Percentiles rank a stretch among this genome's conserved stretches.
These are phyloP conservation scores for Hyparrhenia diplandra DNA, from an alignment of 176 grass and related monocot genomes.

Conservation along the genomic window DNA sequence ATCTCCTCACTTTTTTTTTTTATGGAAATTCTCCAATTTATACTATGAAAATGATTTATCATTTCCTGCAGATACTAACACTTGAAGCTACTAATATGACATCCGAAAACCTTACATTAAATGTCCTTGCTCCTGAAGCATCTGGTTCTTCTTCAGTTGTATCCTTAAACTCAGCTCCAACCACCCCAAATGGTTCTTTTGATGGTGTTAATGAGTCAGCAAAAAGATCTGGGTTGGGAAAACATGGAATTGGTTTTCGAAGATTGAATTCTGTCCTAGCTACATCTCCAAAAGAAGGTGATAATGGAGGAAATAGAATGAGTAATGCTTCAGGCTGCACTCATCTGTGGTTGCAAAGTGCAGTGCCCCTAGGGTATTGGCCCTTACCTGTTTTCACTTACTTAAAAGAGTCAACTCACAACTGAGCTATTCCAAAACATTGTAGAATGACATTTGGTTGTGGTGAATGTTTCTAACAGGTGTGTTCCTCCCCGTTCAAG, in stretches of 20 bases:
- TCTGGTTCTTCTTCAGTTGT: constrained; percentile 81
- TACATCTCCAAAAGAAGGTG: constrained; percentile 52
- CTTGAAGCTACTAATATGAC: constrained; percentile 97
- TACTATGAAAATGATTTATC: not conserved
- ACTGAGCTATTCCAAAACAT: not conserved
- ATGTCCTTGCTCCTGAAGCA: constrained; percentile 84
- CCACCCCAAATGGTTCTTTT: constrained; percentile 48
- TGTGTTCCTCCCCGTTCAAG: constrained; percentile 87
- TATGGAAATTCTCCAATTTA: too few species aligned
- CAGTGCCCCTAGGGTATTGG: constrained; percentile 87
- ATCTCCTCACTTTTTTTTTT: too few species aligned
- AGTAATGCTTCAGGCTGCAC: constrained; percentile 63
- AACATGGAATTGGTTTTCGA: constrained; percentile 27
- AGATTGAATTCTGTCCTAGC: constrained; percentile 44
- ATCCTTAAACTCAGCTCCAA: constrained; percentile 79
- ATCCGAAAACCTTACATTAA: constrained; percentile 87
- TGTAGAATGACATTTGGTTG: constrained; percentile 4
- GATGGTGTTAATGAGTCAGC: constrained; percentile 42
- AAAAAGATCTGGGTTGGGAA: constrained; percentile 41
- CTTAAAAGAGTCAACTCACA: not conserved
- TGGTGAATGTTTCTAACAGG: constrained; percentile 38
- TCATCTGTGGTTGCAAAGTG: constrained; percentile 94
- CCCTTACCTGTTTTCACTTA: not conserved
- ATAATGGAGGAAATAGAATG: constrained; percentile 40
- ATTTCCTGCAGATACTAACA: constrained; percentile 79